A percentile compares a stretch with the other conserved stretches of the same genome.
phyloP scores from a whole-genome alignment of 2,329 filamentous ascomycete genomes.

The Fusarium torulosum region DNA sequence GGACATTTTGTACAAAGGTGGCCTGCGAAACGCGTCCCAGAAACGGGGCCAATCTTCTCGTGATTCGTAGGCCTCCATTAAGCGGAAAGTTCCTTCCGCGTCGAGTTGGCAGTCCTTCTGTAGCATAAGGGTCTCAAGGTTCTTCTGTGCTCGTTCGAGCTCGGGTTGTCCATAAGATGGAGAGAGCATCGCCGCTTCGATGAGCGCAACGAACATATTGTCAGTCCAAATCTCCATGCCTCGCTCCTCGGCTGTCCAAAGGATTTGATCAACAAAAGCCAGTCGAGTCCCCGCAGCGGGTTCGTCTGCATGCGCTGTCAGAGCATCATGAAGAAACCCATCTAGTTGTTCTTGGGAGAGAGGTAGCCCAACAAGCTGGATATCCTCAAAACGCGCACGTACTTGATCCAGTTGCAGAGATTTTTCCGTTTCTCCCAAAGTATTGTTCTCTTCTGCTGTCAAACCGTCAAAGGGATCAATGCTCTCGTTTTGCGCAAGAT shows the following conservation, averaged over 20 bases:
- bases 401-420: slow-evolving; percentile 37
- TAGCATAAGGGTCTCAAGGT: slow-evolving; percentile 60
- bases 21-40: slow-evolving; percentile 71
- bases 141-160: slow-evolving; percentile 57
- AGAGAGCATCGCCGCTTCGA: slow-evolving; percentile 56
- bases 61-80: slow-evolving; percentile 62
- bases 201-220: slow-evolving; percentile 63
- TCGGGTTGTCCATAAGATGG: slow-evolving; percentile 47
- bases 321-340: slow-evolving; percentile 56
- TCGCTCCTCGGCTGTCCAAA: slow-evolving; percentile 61
- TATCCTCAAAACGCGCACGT: slow-evolving; percentile 53
- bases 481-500: neutral
- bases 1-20: slow-evolving; percentile 61
- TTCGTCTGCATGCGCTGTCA: slow-evolving; percentile 45
- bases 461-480: neutral
- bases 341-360: slow-evolving; percentile 54
- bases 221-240: slow-evolving; percentile 58
- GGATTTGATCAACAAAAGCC: slow-evolving; percentile 57
- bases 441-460: neutral
- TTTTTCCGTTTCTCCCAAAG: neutral
- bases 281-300: slow-evolving; percentile 50
- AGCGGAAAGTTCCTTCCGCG: slow-evolving; percentile 54
- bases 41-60: slow-evolving; percentile 67
- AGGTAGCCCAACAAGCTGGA: slow-evolving; percentile 55
- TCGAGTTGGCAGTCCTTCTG: slow-evolving; percentile 56